phyloP scores from a whole-genome alignment of 805 yeast species.

The Hanseniaspora vineae region DNA sequence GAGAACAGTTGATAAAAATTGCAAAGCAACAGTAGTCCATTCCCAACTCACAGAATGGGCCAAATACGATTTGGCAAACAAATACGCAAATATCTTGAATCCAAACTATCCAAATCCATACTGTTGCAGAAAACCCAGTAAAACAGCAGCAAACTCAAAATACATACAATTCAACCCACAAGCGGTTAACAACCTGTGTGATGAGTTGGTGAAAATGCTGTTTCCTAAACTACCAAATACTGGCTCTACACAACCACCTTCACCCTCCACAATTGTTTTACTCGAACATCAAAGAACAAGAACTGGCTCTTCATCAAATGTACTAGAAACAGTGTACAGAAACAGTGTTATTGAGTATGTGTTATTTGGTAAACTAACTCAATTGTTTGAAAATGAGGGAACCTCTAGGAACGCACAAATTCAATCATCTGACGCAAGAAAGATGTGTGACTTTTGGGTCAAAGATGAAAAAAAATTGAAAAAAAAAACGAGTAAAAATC shows the following conservation, averaged over 20 bases:
- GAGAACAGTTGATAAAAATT: too few species aligned
- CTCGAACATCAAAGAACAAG: slow-evolving; percentile 47
- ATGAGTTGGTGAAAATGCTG: too few species aligned
- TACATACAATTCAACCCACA: not conserved
- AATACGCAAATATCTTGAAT: not conserved
- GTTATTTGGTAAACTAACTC: slow-evolving; percentile 10
- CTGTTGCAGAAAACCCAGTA: not conserved
- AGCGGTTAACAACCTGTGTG: too few species aligned
- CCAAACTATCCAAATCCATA: not conserved
- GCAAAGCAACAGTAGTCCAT: too few species aligned
- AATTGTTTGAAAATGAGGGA: too few species aligned
- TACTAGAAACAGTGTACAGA: slow-evolving; percentile 38
- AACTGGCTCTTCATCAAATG: slow-evolving; percentile 30
- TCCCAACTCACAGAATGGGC: not conserved
- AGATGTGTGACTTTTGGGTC: not conserved
- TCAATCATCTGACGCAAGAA: not conserved
- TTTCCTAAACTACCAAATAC: not conserved
- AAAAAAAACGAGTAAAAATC: not conserved
- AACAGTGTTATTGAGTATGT: slow-evolving; percentile 39
- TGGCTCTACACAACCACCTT: not conserved
- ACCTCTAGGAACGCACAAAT: not conserved
- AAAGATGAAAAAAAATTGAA: not conserved
- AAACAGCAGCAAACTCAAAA: not conserved
- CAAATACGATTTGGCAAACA: not conserved
- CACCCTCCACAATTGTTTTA: slow-evolving; percentile 27